Conservation (phyloP, 2,329 filamentous ascomycete species). For the Claviceps sp. region DNA sequence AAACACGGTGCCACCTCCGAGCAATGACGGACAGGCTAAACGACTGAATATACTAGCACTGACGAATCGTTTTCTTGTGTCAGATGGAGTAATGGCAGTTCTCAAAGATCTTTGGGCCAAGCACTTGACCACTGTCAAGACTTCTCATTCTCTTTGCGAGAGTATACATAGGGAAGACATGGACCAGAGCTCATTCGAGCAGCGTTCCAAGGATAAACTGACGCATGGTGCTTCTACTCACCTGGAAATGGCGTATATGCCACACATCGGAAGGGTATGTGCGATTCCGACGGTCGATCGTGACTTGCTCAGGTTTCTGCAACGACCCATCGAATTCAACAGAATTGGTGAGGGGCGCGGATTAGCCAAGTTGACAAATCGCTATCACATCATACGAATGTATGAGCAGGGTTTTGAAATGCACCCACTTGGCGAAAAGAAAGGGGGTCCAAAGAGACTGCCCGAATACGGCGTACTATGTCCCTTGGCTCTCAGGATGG, state of each 20-base stretch:
- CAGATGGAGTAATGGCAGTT: background rate
- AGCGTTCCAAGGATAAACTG: background rate
- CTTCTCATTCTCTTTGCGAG: no score
- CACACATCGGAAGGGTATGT: constrained; percentile 16
- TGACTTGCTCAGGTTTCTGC: constrained; percentile 12
- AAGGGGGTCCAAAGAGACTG: constrained; percentile 9
- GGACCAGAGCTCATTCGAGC: no score
- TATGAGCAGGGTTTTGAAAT: constrained; percentile 36
- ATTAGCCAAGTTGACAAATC: constrained; percentile 6
- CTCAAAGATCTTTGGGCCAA: background rate
- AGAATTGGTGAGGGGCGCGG: background rate
- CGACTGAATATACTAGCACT: background rate
- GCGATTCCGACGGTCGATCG: constrained; percentile 7
- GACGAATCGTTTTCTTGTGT: background rate
- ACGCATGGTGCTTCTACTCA: background rate
- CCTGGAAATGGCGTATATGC: constrained; percentile 23
- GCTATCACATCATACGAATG: constrained; percentile 30
- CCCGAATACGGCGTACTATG: constrained; percentile 20
- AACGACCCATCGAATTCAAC: constrained; percentile 9
- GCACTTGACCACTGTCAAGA: no score
- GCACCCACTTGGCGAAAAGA: constrained; percentile 16
- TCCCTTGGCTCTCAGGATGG: constrained; percentile 16
- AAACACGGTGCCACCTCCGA: background rate
- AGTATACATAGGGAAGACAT: no score
- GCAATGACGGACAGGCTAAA: background rate